Evolutionary conservation across 306 rosid species (phyloP).

Genomic region (Corylus americana): DNA sequence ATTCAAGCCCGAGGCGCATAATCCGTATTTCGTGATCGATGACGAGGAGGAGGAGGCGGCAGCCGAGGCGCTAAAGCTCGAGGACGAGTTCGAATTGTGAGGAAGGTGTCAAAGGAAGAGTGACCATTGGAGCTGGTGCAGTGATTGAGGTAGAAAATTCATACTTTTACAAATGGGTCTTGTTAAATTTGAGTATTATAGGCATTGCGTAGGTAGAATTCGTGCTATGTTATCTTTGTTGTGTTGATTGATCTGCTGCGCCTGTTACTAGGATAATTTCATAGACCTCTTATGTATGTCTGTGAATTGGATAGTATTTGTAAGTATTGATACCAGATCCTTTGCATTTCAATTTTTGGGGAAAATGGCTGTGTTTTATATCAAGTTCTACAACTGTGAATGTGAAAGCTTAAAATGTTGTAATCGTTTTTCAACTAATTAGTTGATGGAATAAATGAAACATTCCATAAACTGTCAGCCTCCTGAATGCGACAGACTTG

Average conservation of each 20-base stretch:
- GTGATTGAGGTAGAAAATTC: slow-evolving; percentile 49
- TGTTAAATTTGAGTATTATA: slow-evolving; percentile 35
- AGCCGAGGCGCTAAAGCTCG: slow-evolving; percentile 84
- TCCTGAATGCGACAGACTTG: not conserved
- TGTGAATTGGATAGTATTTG: slow-evolving; percentile 29
- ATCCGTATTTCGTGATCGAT: slow-evolving; percentile 84
- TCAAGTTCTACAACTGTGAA: not conserved
- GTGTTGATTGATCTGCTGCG: slow-evolving; percentile 24
- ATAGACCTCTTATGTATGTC: slow-evolving; percentile 14
- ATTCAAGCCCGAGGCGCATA: slow-evolving; percentile 94
- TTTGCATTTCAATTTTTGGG: slow-evolving; percentile 25
- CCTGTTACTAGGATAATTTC: slow-evolving; percentile 28
- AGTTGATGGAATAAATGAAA: not conserved
- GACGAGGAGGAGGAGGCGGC: slow-evolving; percentile 99
- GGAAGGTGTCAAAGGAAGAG: slow-evolving; percentile 1
- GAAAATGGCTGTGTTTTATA: slow-evolving; percentile 1
- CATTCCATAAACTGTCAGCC: not conserved
- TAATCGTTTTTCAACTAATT: not conserved
- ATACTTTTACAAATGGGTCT: slow-evolving; percentile 27
- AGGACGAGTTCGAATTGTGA: slow-evolving; percentile 91
- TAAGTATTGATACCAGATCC: slow-evolving; percentile 39
- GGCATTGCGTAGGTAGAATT: slow-evolving; percentile 36
- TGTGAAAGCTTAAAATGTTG: not conserved
- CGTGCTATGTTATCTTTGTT: slow-evolving; percentile 39
- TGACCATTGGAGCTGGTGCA: slow-evolving; percentile 33